Evolutionary conservation across 176 grass and related monocot genomes (phyloP), one percentile per base, ranked within the genome.

Genomic region (Juncus effusus): DNA sequence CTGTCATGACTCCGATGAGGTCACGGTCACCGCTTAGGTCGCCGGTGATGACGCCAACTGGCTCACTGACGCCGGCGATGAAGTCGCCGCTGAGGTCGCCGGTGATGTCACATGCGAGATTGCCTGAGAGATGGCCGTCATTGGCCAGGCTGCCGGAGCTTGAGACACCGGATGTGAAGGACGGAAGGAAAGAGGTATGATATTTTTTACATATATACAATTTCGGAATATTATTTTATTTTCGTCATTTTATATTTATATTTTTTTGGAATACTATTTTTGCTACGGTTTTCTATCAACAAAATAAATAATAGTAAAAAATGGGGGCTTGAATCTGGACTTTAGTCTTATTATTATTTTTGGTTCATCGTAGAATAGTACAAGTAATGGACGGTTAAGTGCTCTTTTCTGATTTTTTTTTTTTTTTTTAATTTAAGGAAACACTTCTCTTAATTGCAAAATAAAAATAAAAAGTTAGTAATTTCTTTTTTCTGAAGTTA

Each of bases 181-280:
- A 57, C 13, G 78, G 42, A 70, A 37, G 62, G 38, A 90, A 83
- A 41, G 87, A 86, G 83, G 87, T 90, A 90, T 55, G 65, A 54
- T 65, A 38, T 75, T 14, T 42, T 59, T 51, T 7, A 38, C 40
- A 42, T 13, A 56, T 56, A 28, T 42, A 37, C 11, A 10, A 47
- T 2, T 61, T 45, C 3, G 13, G 11, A 39, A 38, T 39, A 54
- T 73, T 58, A 13, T 54, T 61, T 73, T 59, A 61, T 74, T 61
- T 74, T 12, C 38, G 45, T 61, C 69, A 45, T 59, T 4, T 1
- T 60, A 47, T n/a, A 74, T 28, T 28, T 28, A 28, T 28, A 28
- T 28, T 28, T 28, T 28, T 28, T 28, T 28, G 19, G 19, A 28
- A 28, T 28, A 28, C 1, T 28, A 28, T 28, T 28, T 28, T 28